Evolutionary conservation across 2,329 filamentous ascomycete genomes (phyloP).

Genomic region (Diaporthe citri): DNA sequence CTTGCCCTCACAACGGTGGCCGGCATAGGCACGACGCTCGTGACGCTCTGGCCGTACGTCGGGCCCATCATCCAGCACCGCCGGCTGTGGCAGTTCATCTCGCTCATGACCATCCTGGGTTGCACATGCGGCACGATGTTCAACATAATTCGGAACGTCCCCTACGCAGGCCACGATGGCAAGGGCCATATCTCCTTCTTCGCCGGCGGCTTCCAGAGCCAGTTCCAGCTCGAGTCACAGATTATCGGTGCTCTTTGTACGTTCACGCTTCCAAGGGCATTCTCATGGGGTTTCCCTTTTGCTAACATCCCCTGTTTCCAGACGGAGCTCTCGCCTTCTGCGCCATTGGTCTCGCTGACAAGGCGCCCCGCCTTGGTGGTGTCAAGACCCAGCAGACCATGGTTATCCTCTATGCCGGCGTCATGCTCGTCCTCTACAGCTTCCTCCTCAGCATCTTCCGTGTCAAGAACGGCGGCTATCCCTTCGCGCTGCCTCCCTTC

Average conservation of each 20-base stretch:
- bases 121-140: slow-evolving; percentile 99
- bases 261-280: slow-evolving; percentile 29
- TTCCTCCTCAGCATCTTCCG: slow-evolving; percentile 95
- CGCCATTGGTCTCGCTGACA: slow-evolving; percentile 89
- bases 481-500: slow-evolving; percentile 94
- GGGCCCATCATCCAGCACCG: slow-evolving; percentile 87
- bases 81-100: slow-evolving; percentile 93
- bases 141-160: slow-evolving; percentile 96
- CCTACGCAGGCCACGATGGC: slow-evolving; percentile 89
- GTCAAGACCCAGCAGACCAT: slow-evolving; percentile 82
- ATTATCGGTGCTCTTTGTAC: slow-evolving; percentile 94
- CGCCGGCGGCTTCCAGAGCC: slow-evolving; percentile 90
- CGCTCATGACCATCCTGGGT: slow-evolving; percentile 87
- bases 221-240: slow-evolving; percentile 95
- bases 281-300: not conserved
- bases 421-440: slow-evolving; percentile 89
- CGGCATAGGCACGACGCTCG: slow-evolving; percentile 75
- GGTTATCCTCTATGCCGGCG: slow-evolving; percentile 81
- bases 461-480: slow-evolving; percentile 94
- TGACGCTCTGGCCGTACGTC: slow-evolving; percentile 82
- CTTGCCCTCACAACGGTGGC: slow-evolving; percentile 76
- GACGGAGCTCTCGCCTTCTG: slow-evolving; percentile 85
- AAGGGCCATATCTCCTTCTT: slow-evolving; percentile 91
- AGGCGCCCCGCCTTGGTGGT: slow-evolving; percentile 90
- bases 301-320: slow-evolving; percentile 46